Evolutionary conservation across 1,139 yeast species (phyloP).

Genomic region (Magnusiomyces sp.): DNA sequence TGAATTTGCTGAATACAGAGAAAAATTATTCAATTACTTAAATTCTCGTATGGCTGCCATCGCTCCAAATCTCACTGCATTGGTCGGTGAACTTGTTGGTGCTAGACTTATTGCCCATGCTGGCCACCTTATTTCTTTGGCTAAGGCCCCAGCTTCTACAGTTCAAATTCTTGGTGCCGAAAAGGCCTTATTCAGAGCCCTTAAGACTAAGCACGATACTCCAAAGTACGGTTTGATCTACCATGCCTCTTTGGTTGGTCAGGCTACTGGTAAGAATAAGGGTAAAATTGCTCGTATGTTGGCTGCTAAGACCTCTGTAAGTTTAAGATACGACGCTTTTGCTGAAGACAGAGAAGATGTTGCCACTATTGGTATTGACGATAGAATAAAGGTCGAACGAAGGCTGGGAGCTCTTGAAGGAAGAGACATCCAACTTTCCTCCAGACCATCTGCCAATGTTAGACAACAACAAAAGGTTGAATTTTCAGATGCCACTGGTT

Average conservation of each 20-base stretch:
- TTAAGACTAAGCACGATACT: constrained; percentile 96
- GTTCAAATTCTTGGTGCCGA: constrained; percentile 98
- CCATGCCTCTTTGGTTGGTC: constrained; percentile 96
- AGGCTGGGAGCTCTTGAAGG: constrained; percentile 95
- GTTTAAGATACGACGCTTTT: constrained; percentile 93
- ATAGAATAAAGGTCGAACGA: constrained; percentile 88
- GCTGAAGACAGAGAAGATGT: constrained; percentile 89
- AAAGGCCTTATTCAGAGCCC: constrained; percentile 96
- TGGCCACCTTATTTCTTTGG: constrained; percentile 90
- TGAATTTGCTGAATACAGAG: constrained; percentile 86
- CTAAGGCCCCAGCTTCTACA: constrained; percentile 98
- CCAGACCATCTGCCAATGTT: constrained; percentile 30
- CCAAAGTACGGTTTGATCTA: constrained; percentile 97
- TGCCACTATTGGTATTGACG: constrained; percentile 88
- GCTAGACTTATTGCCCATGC: constrained; percentile 97
- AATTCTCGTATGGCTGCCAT: constrained; percentile 95
- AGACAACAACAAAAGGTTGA: constrained; percentile 18
- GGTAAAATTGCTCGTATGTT: constrained; percentile 98
- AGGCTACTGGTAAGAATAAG: constrained; percentile 93
- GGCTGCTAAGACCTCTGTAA: constrained; percentile 97
- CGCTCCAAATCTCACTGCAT: constrained; percentile 94
- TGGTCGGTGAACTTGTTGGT: constrained; percentile 97
- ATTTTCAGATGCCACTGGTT: constrained; percentile 42
- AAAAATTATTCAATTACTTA: constrained; percentile 76
- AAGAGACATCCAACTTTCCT: constrained; percentile 39